phyloP scores from a whole-genome alignment of 768 basidiomycete genomes.

The Lentinula sp. region DNA sequence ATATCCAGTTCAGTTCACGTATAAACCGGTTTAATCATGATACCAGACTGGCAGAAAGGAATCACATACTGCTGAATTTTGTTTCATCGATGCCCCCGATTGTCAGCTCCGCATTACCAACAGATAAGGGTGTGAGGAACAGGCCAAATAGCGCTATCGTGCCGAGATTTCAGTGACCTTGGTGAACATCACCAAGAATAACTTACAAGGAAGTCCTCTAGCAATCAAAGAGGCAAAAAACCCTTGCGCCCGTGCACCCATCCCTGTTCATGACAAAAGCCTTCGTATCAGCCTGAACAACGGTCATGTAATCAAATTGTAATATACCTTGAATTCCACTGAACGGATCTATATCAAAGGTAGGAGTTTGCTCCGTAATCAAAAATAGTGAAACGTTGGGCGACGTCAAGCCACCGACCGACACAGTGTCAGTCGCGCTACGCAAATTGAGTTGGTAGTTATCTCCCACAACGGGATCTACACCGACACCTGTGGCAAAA shows the following conservation, averaged over 20 bases:
- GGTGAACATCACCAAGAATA: background rate
- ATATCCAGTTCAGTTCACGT: background rate
- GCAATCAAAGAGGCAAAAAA: conserved; percentile 40
- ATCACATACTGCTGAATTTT: conserved; percentile 38
- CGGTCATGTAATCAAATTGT: background rate
- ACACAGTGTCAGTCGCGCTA: conserved; percentile 40
- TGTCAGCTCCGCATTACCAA: conserved; percentile 47
- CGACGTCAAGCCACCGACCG: conserved; percentile 38
- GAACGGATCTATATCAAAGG: conserved; percentile 50
- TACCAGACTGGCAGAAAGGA: background rate
- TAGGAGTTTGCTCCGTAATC: conserved; percentile 47
- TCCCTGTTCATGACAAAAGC: conserved; percentile 25
- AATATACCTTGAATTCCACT: conserved; percentile 46
- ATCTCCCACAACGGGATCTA: conserved; percentile 43
- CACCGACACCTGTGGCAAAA: conserved; percentile 51
- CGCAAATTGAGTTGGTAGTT: conserved; percentile 43
- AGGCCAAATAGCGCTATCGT: conserved; percentile 42
- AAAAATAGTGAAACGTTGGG: conserved; percentile 35
- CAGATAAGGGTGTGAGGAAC: conserved; percentile 38
- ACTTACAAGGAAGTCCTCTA: conserved; percentile 45
- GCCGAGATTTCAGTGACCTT: background rate
- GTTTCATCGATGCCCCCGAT: conserved; percentile 46
- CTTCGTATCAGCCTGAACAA: background rate
- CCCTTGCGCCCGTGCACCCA: conserved; percentile 44
- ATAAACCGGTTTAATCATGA: background rate